phyloP scores from a whole-genome alignment of 495 filamentous ascomycete genomes.

The Hypoxylon fuscum region DNA sequence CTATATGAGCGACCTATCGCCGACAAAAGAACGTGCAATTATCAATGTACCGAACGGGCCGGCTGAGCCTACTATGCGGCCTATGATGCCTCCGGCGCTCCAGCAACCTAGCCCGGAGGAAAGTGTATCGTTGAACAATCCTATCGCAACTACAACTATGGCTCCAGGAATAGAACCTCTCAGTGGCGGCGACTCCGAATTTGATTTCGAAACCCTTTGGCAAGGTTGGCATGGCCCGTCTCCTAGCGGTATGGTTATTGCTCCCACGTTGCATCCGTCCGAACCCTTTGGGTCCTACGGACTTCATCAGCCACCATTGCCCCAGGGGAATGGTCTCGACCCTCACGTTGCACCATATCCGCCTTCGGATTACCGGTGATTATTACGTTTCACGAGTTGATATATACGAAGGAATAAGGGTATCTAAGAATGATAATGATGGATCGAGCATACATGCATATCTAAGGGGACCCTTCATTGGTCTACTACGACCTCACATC shows the following conservation, averaged over 20 bases:
- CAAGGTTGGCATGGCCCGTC: slow-evolving; percentile 35
- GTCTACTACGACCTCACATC: slow-evolving; percentile 2
- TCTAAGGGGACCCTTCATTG: slow-evolving; percentile 9
- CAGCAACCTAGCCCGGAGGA: slow-evolving; percentile 54
- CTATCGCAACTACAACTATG: slow-evolving; percentile 36
- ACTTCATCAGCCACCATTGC: slow-evolving; percentile 21
- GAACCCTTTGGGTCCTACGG: slow-evolving; percentile 21
- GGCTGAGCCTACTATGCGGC: slow-evolving; percentile 24
- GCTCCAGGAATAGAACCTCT: slow-evolving; percentile 48
- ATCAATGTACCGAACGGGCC: slow-evolving; percentile 18
- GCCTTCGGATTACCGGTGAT: slow-evolving; percentile 23
- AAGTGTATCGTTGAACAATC: slow-evolving; percentile 60
- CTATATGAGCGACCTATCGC: slow-evolving; percentile 24
- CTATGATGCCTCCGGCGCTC: slow-evolving; percentile 44
- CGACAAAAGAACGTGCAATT: slow-evolving; percentile 28
- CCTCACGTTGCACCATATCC: slow-evolving; percentile 18
- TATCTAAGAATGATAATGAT: background rate
- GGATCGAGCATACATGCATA: slow-evolving; percentile 13
- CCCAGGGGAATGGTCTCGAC: slow-evolving; percentile 24
- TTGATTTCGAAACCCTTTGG: slow-evolving; percentile 68
- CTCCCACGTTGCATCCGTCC: slow-evolving; percentile 4
- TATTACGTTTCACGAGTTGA: background rate
- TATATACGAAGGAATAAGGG: background rate
- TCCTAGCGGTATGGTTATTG: slow-evolving; percentile 7
- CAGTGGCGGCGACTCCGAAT: slow-evolving; percentile 53